Conservation (phyloP, 192 early-diverging fungal species). For the Coemansia sp. region DNA sequence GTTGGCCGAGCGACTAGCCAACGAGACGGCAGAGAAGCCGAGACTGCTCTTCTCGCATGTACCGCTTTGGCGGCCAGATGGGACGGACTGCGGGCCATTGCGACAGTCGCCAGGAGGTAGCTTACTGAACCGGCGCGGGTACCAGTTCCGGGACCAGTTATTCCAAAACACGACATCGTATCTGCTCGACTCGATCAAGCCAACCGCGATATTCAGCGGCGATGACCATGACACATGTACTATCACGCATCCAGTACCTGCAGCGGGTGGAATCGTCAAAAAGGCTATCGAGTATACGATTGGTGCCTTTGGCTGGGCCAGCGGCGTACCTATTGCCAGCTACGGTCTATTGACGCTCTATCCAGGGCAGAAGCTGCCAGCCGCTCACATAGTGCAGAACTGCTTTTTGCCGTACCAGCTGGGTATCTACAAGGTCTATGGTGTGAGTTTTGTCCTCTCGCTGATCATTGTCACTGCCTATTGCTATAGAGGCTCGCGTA, state of each 20-base stretch:
- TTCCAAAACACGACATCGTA: conserved; percentile 55
- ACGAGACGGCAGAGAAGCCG: background rate
- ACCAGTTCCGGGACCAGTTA: conserved; percentile 91
- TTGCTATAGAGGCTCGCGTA: conserved; percentile 13
- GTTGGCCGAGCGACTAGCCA: conserved; percentile 21
- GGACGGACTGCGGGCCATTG: conserved; percentile 69
- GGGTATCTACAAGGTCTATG: conserved; percentile 57
- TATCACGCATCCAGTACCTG: conserved; percentile 48
- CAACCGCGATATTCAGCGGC: conserved; percentile 78
- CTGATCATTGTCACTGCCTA: conserved; percentile 8
- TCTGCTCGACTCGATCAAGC: conserved; percentile 64
- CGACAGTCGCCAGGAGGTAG: conserved; percentile 51
- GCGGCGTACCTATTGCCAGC: conserved; percentile 61
- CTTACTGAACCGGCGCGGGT: conserved; percentile 67
- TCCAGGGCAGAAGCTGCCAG: background rate
- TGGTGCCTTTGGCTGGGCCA: conserved; percentile 65
- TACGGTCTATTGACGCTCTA: conserved; percentile 59
- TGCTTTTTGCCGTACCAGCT: conserved; percentile 74
- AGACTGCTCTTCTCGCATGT: conserved; percentile 85
- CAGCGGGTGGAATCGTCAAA: background rate
- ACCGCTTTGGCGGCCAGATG: conserved; percentile 73
- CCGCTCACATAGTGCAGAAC: conserved; percentile 48
- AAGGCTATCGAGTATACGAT: conserved; percentile 59
- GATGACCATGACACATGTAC: conserved; percentile 95
- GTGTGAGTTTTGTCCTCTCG: conserved; percentile 14